phyloP scores from a whole-genome alignment of 1,284 basidiomycete genomes.

The Pseudozyma flocculosa region DNA sequence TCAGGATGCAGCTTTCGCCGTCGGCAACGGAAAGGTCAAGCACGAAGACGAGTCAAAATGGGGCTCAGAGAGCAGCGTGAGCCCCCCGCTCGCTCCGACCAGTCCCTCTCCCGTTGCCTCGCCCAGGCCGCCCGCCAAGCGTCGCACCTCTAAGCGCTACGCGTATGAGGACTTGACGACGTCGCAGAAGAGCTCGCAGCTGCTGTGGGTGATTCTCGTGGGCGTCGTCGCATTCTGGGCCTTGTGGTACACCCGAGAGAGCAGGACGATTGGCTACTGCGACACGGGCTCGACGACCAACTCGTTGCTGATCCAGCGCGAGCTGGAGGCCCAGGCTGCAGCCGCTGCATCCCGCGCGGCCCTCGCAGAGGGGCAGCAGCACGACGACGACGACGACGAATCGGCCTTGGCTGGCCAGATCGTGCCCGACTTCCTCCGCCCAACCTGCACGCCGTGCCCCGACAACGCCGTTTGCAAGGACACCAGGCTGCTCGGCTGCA shows the following conservation, averaged over 20 bases:
- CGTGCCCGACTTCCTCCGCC: slow-evolving; percentile 23
- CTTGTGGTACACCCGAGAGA: slow-evolving; percentile 46
- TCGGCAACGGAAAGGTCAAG: slow-evolving; percentile 11
- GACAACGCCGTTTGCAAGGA: slow-evolving; percentile 37
- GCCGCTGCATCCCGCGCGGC: neutral
- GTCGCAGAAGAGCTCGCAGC: slow-evolving; percentile 5
- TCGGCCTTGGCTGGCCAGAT: neutral
- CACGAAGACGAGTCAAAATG: slow-evolving; percentile 14
- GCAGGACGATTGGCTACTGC: slow-evolving; percentile 45
- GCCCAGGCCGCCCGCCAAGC: no score
- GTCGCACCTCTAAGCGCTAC: neutral
- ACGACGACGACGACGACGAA: neutral
- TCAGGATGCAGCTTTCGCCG: neutral
- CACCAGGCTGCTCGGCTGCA: slow-evolving; percentile 35
- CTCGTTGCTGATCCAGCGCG: slow-evolving; percentile 21
- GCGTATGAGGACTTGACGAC: slow-evolving; percentile 2
- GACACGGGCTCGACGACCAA: slow-evolving; percentile 32
- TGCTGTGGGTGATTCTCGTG: slow-evolving; percentile 3
- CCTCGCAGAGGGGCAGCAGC: neutral
- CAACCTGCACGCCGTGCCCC: slow-evolving; percentile 48
- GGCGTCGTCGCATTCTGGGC: slow-evolving; percentile 12
- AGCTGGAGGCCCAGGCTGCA: slow-evolving; percentile 4
- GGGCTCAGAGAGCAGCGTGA: no score
- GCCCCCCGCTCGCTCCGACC: no score
- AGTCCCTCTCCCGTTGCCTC: slow-evolving; percentile 12